Percentiles rank a stretch among this genome's conserved stretches.
Conservation (phyloP, 306 rosid species). For the Crotalaria pallida region DNA sequence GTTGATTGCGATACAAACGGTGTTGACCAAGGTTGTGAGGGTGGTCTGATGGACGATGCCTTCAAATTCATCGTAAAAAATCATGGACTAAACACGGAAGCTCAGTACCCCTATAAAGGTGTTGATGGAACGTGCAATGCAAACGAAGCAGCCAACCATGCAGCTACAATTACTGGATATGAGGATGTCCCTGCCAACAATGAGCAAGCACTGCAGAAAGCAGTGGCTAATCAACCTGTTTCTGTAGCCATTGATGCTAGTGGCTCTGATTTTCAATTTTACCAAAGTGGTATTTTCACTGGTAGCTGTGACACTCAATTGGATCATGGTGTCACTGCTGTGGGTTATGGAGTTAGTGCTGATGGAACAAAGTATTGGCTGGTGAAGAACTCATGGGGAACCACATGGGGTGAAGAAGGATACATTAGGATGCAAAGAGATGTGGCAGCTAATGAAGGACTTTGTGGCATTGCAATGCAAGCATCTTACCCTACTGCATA, state of each 20-base stretch:
- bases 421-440: constrained; percentile 41
- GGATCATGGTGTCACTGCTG: constrained; percentile 42
- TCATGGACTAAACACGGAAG: constrained; percentile 31
- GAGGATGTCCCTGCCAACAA: constrained; percentile 36
- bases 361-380: constrained; percentile 47
- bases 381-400: constrained; percentile 51
- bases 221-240: constrained; percentile 36
- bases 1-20: constrained; percentile 41
- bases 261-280: constrained; percentile 27
- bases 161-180: constrained; percentile 20
- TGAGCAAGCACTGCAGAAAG: constrained; percentile 26
- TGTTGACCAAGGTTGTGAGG: constrained; percentile 38
- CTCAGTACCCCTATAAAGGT: constrained; percentile 31
- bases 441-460: constrained; percentile 31
- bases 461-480: constrained; percentile 43
- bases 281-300: constrained; percentile 38
- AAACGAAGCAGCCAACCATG: not conserved
- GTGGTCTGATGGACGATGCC: constrained; percentile 37
- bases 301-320: constrained; percentile 36
- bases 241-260: constrained; percentile 45
- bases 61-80: constrained; percentile 38
- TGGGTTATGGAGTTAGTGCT: constrained; percentile 31
- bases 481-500: constrained; percentile 40
- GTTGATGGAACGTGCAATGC: constrained; percentile 25
- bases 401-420: constrained; percentile 44